phyloP scores from a whole-genome alignment of 169 alveolate species.

The Toxoplasma gondii region DNA sequence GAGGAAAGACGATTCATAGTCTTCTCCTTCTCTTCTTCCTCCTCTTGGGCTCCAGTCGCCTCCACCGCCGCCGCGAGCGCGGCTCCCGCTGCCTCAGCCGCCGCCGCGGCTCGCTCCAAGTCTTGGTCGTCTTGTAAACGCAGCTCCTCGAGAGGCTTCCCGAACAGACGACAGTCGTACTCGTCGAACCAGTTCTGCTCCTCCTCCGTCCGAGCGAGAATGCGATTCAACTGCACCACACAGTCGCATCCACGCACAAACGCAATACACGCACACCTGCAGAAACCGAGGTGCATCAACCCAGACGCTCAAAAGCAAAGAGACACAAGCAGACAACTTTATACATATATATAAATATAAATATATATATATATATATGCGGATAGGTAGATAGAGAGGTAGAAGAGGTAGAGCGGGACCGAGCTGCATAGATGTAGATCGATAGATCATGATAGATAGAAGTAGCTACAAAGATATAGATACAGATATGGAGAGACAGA shows the following conservation, averaged over 20 bases:
- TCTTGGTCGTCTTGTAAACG: constrained; percentile 2
- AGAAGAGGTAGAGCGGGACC: too few relatives aligned
- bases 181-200: constrained; percentile 47
- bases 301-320: background rate
- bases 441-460: background rate
- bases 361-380: background rate
- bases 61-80: constrained; percentile 23
- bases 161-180: constrained; percentile 41
- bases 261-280: background rate
- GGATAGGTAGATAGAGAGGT: background rate
- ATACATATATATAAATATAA: background rate
- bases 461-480: too few relatives aligned
- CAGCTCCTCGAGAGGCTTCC: background rate
- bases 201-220: constrained; percentile 35
- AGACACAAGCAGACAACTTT: background rate
- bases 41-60: background rate
- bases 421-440: background rate
- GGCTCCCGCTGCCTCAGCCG: constrained; percentile 32
- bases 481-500: background rate
- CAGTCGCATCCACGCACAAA: too few relatives aligned
- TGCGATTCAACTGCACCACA: constrained; percentile 39
- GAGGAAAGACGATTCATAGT: too few relatives aligned
- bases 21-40: background rate
- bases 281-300: background rate
- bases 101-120: background rate